These are phyloP conservation scores for Calocera cornea DNA, from an alignment of 768 basidiomycete genomes.

Conservation along the genomic window DNA sequence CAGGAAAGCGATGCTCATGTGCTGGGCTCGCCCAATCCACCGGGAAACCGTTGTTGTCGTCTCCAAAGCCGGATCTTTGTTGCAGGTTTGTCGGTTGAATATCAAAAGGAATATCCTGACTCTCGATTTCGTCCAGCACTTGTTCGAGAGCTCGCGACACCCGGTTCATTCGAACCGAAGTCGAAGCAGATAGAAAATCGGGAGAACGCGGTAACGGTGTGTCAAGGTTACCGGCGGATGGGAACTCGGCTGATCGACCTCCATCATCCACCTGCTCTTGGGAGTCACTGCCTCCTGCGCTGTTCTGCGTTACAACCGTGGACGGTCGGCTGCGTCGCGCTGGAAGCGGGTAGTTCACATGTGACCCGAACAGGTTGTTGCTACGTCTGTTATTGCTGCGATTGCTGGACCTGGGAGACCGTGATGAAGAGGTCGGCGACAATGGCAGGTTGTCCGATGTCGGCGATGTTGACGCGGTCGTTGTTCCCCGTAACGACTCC, in stretches of 20 bases:
- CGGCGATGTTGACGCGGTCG: constrained; percentile 4
- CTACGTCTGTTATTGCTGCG: constrained; percentile 80
- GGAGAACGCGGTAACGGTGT: not conserved
- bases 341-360: not conserved
- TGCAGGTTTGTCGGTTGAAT: not conserved
- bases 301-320: not conserved
- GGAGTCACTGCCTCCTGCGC: not conserved
- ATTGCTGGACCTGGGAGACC: constrained; percentile 37
- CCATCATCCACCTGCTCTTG: not conserved
- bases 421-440: constrained; percentile 25
- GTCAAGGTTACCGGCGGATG: not conserved
- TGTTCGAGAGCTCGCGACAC: not conserved
- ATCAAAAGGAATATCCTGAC: not conserved
- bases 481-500: constrained; percentile 9
- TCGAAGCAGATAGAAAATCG: not conserved
- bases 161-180: not conserved
- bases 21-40: too few relatives aligned
- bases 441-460: constrained; percentile 5
- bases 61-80: not conserved
- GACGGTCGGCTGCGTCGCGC: not conserved
- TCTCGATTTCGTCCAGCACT: not conserved
- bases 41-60: not conserved
- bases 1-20: too few relatives aligned
- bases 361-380: constrained; percentile 73
- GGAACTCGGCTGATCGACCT: not conserved